phyloP scores from a whole-genome alignment of 768 basidiomycete species.

The Mycena capillaripes region DNA sequence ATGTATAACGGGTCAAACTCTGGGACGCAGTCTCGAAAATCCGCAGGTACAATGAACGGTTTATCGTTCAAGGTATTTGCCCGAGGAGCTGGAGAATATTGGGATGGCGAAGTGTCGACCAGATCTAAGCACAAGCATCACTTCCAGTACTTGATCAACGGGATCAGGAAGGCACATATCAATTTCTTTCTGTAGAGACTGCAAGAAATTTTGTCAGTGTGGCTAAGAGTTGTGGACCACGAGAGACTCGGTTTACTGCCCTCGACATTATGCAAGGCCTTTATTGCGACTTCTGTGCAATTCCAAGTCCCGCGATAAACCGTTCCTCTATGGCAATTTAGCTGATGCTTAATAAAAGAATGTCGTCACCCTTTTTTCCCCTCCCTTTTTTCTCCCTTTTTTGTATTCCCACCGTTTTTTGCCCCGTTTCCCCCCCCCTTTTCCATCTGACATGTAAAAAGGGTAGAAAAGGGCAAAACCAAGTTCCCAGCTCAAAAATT shows the following conservation, averaged over 20 bases:
- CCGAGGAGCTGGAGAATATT: slow-evolving; percentile 67
- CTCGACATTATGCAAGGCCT: slow-evolving; percentile 6
- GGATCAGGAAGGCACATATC: background rate
- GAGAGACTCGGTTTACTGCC: background rate
- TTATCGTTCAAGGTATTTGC: slow-evolving; percentile 23
- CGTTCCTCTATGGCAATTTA: background rate
- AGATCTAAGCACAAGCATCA: background rate
- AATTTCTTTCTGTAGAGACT: slow-evolving; percentile 6
- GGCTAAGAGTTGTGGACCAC: accelerated
- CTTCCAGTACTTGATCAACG: background rate
- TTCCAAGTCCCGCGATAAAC: slow-evolving; percentile 23
- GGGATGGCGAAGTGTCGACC: slow-evolving; percentile 69
- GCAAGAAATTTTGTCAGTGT: background rate
- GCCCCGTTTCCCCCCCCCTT: too few species aligned
- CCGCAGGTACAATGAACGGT: slow-evolving; percentile 18
- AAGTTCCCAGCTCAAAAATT: too few species aligned
- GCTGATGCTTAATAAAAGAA: too few species aligned
- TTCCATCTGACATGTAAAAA: too few species aligned
- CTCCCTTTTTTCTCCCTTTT: too few species aligned
- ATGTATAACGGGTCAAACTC: background rate
- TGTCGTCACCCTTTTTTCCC: background rate
- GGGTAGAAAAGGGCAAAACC: too few species aligned
- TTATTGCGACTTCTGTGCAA: slow-evolving; percentile 22
- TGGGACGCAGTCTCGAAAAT: background rate
- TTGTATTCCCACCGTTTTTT: too few species aligned